Evolutionary conservation across 495 filamentous ascomycete species (phyloP).

Genomic region (Paragyromitra xinjiangensis): DNA sequence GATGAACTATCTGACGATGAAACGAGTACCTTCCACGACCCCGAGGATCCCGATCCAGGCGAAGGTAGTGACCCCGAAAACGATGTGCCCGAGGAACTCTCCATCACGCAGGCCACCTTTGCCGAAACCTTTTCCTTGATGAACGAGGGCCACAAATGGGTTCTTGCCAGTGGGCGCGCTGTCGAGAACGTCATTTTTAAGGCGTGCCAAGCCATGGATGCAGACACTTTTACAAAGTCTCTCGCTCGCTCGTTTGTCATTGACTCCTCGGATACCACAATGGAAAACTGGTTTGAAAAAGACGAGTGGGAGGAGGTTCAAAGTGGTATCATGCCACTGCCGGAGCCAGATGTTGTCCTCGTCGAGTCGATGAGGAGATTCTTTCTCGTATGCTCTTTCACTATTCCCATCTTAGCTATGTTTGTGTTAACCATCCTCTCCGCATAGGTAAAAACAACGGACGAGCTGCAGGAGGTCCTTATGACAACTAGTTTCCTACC

Average conservation of each 20-base stretch:
- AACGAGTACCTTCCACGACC: not conserved
- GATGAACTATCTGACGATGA: not conserved
- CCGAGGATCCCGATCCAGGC: not conserved
- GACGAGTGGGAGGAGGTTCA: constrained; percentile 42
- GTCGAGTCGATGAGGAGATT: constrained; percentile 43
- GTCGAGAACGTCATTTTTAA: constrained; percentile 43
- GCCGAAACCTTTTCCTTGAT: constrained; percentile 36
- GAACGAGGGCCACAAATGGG: constrained; percentile 33
- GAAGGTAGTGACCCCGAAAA: constrained; percentile 22
- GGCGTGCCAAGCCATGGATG: constrained; percentile 32
- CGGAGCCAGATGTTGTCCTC: constrained; percentile 31
- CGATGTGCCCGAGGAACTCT: constrained; percentile 15
- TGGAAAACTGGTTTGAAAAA: constrained; percentile 25
- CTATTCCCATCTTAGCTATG: not conserved
- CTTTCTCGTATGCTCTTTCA: constrained; percentile 17
- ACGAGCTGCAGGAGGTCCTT: constrained; percentile 25
- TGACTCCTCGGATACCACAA: constrained; percentile 32
- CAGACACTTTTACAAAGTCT: constrained; percentile 37
- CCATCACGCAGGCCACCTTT: constrained; percentile 24
- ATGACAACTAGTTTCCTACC: constrained; percentile 29
- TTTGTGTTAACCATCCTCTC: not conserved
- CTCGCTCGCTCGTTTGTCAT: constrained; percentile 48
- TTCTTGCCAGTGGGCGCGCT: constrained; percentile 42
- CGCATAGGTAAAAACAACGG: constrained; percentile 31
- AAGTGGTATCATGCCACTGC: constrained; percentile 24